Evolutionary conservation across 768 basidiomycete species (phyloP).

Genomic region (Russula ochroleuca): DNA sequence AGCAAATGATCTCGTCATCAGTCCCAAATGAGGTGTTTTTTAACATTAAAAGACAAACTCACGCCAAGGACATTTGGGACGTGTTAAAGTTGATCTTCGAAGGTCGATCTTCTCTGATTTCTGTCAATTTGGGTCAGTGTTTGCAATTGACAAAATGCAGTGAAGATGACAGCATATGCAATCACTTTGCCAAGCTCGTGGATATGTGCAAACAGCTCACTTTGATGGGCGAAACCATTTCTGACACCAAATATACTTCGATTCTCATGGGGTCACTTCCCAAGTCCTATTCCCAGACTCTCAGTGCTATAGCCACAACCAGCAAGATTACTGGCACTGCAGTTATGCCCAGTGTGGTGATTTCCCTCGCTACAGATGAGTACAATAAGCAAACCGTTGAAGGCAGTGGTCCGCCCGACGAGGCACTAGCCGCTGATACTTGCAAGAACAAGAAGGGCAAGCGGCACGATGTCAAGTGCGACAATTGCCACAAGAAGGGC

Average conservation of each 20-base stretch:
- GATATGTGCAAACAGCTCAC: background rate
- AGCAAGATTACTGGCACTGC: no score
- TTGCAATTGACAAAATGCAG: background rate
- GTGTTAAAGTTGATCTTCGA: background rate
- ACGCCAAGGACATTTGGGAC: background rate
- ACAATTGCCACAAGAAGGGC: background rate
- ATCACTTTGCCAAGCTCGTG: background rate
- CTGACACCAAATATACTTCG: background rate
- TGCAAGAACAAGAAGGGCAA: no score
- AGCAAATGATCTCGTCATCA: no score
- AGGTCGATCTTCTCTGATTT: background rate
- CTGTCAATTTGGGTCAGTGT: background rate
- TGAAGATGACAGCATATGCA: background rate
- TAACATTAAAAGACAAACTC: background rate
- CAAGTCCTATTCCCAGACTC: background rate
- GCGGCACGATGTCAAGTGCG: background rate
- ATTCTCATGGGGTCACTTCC: background rate
- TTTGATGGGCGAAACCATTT: background rate
- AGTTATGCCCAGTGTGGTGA: no score
- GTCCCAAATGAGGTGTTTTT: no score
- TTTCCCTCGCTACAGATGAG: no score
- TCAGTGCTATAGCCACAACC: no score
- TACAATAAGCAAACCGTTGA: no score
- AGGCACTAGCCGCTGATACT: no score
- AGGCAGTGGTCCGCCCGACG: no score